Conservation (phyloP, 1,284 basidiomycete genomes). For the Dichomitus squalens region DNA sequence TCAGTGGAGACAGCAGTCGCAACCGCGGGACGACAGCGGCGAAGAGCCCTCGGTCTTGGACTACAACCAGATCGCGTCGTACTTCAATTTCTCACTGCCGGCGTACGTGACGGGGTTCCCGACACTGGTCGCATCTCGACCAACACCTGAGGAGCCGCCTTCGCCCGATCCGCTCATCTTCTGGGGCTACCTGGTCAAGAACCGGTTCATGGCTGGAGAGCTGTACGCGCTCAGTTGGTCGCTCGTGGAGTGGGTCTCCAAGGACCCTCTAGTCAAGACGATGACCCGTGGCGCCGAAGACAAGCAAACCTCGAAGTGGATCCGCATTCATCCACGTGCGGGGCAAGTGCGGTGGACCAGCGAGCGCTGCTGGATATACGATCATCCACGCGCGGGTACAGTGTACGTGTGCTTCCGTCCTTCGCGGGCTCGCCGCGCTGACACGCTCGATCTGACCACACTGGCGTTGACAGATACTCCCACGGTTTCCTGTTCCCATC, state of each 20-base stretch:
- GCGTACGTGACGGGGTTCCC: conserved; percentile 12
- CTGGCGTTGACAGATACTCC: conserved; percentile 64
- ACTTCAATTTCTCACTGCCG: conserved; percentile 10
- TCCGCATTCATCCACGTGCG: conserved; percentile 84
- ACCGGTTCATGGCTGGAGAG: conserved; percentile 96
- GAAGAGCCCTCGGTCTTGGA: conserved; percentile 7
- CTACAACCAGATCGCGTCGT: conserved; percentile 15
- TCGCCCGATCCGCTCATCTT: conserved; percentile 76
- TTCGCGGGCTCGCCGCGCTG: background rate
- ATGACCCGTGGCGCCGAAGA: conserved; percentile 89
- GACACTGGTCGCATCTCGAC: conserved; percentile 3
- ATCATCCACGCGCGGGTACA: conserved; percentile 92
- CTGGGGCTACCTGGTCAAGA: conserved; percentile 96
- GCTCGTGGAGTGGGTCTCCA: conserved; percentile 87
- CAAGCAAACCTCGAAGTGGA: conserved; percentile 95
- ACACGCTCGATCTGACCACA: conserved; percentile 4
- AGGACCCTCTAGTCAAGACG: conserved; percentile 67
- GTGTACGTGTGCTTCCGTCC: conserved; percentile 57
- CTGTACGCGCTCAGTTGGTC: conserved; percentile 91
- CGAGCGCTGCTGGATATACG: conserved; percentile 98
- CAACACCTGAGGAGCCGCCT: conserved; percentile 6
- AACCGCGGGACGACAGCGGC: background rate
- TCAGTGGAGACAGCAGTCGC: background rate
- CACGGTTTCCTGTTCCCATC: conserved; percentile 98
- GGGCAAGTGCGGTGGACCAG: conserved; percentile 85